A percentile compares a stretch with the other conserved stretches of the same genome.
phyloP scores from a whole-genome alignment of 305 asterid species.

The Stenogyne calaminthoides region DNA sequence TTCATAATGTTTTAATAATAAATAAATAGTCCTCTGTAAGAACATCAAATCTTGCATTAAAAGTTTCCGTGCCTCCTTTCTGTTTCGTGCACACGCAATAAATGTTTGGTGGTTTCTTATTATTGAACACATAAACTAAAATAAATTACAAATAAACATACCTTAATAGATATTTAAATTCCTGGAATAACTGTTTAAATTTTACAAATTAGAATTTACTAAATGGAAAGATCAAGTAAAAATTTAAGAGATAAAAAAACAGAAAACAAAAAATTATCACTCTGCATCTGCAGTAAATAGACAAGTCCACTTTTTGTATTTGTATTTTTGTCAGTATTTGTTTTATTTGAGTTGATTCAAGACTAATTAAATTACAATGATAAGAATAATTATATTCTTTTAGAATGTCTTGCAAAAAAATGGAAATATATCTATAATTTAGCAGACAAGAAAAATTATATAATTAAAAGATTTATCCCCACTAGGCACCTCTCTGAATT shows the following conservation, averaged over 20 bases:
- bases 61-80: not conserved
- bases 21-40: no score
- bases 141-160: no score
- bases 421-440: not conserved
- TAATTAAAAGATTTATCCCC: slow-evolving; percentile 17
- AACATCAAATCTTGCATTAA: no score
- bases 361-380: not conserved
- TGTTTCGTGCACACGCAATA: slow-evolving; percentile 21
- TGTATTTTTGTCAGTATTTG: not conserved
- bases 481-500: slow-evolving; percentile 7
- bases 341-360: not conserved
- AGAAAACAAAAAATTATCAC: no score
- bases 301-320: not conserved
- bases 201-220: no score
- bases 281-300: no score
- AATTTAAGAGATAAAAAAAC: no score
- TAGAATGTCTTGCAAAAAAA: not conserved
- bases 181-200: no score
- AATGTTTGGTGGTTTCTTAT: slow-evolving; percentile 23
- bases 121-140: not conserved
- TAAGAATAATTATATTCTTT: not conserved
- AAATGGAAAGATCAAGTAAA: no score
- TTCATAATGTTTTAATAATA: no score
- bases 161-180: no score
- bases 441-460: slow-evolving; percentile 23